Percentiles rank a stretch among this genome's conserved stretches.
phyloP scores from a whole-genome alignment of 2,329 filamentous ascomycete species.

The Coniella vitis region DNA sequence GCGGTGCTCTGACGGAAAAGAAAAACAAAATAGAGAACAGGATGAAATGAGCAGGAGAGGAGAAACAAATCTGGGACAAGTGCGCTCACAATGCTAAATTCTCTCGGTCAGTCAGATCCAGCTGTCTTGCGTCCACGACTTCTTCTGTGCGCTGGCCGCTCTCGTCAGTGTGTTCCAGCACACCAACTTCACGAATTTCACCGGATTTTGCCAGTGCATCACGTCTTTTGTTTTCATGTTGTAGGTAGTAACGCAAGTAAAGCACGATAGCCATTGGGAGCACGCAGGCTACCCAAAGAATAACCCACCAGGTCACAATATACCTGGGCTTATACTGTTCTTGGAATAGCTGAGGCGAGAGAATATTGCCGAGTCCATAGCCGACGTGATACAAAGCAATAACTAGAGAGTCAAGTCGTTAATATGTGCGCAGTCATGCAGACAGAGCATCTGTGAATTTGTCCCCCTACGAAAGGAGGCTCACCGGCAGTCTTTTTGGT shows the following conservation, averaged over 20 bases:
- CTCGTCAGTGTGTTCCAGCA: slow-evolving; percentile 23
- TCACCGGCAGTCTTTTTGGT: slow-evolving; percentile 31
- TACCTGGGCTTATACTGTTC: slow-evolving; percentile 22
- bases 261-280: slow-evolving; percentile 33
- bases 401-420: slow-evolving; percentile 12
- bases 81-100: slow-evolving; percentile 24
- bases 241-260: slow-evolving; percentile 32
- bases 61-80: too few species aligned
- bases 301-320: slow-evolving; percentile 25
- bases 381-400: slow-evolving; percentile 28
- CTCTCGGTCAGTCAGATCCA: slow-evolving; percentile 30
- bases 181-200: slow-evolving; percentile 20
- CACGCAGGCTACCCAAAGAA: slow-evolving; percentile 29
- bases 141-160: slow-evolving; percentile 24
- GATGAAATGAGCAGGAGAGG: too few species aligned
- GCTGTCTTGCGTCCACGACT: slow-evolving; percentile 29
- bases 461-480: neutral
- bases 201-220: slow-evolving; percentile 23
- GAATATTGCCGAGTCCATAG: slow-evolving; percentile 24
- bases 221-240: slow-evolving; percentile 31
- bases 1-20: too few species aligned
- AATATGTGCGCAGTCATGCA: neutral
- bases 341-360: slow-evolving; percentile 25
- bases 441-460: too few species aligned
- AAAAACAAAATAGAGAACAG: too few species aligned